These are phyloP conservation scores for Pseudopyrenochaeta lycopersici DNA, from an alignment of 2,329 filamentous ascomycete species.

Conservation along the genomic window DNA sequence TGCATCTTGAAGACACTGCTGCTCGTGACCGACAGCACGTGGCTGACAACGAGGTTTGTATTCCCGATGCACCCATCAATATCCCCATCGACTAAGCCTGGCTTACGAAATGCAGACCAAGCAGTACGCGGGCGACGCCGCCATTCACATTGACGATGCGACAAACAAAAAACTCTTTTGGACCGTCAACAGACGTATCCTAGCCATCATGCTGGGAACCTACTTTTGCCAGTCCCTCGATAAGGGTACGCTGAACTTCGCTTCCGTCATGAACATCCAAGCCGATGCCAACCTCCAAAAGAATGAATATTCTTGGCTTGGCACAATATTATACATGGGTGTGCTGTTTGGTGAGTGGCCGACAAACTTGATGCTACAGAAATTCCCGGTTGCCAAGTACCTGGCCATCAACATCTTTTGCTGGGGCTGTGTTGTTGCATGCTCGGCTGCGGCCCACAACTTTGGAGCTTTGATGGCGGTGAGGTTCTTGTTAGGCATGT, in stretches of 20 bases:
- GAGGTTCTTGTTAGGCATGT: slow-evolving; percentile 40
- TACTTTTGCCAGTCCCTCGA: slow-evolving; percentile 47
- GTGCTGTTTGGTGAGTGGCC: slow-evolving; percentile 24
- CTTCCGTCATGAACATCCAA: slow-evolving; percentile 46
- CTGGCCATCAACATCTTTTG: slow-evolving; percentile 36
- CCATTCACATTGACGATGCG: slow-evolving; percentile 14
- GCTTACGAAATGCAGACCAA: background rate
- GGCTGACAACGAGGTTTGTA: no score
- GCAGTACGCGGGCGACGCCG: slow-evolving; percentile 7
- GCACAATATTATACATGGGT: slow-evolving; percentile 63
- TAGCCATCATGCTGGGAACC: slow-evolving; percentile 20
- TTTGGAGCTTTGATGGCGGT: slow-evolving; percentile 37
- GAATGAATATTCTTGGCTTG: slow-evolving; percentile 62
- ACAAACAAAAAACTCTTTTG: slow-evolving; percentile 24
- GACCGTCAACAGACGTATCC: slow-evolving; percentile 22
- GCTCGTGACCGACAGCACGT: no score
- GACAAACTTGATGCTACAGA: slow-evolving; percentile 20
- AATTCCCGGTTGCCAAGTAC: slow-evolving; percentile 20
- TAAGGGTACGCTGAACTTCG: slow-evolving; percentile 46
- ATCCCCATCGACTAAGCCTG: no score
- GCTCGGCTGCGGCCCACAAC: slow-evolving; percentile 34
- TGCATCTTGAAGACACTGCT: no score
- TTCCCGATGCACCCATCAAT: no score
- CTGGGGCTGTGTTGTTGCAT: slow-evolving; percentile 39
- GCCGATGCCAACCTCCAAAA: slow-evolving; percentile 46